Conservation (phyloP, 2,329 filamentous ascomycete genomes). For the Elsinoe necatrix region DNA sequence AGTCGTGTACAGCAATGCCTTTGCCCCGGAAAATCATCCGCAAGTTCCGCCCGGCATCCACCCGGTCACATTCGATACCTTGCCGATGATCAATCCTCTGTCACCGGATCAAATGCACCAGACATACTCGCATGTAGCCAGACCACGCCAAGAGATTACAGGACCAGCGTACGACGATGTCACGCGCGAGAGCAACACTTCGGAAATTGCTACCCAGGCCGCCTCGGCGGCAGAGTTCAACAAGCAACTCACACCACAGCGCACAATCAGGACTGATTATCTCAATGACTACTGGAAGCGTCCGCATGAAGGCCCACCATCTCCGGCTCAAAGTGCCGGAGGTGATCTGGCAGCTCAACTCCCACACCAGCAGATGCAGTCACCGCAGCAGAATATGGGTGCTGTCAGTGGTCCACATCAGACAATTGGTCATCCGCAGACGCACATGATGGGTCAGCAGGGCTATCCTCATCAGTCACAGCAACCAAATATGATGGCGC, state of each 20-base stretch:
- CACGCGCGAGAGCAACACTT: conserved; percentile 63
- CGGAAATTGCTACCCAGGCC: conserved; percentile 77
- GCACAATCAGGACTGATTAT: conserved; percentile 69
- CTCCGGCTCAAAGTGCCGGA: conserved; percentile 34
- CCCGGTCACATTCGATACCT: conserved; percentile 60
- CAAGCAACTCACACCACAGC: conserved; percentile 70
- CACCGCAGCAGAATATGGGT: conserved; percentile 30
- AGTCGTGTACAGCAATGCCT: conserved; percentile 69
- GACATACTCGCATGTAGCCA: conserved; percentile 75
- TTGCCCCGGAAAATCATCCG: conserved; percentile 29
- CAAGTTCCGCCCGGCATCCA: conserved; percentile 54
- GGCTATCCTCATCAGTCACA: conserved; percentile 11
- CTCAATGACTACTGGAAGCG: conserved; percentile 74
- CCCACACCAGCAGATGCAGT: conserved; percentile 39
- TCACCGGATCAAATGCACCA: conserved; percentile 69
- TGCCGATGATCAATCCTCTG: conserved; percentile 77
- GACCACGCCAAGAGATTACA: conserved; percentile 80
- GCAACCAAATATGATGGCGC: conserved; percentile 26
- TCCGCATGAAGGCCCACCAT: conserved; percentile 65
- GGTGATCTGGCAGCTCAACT: conserved; percentile 30
- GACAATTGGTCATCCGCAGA: conserved; percentile 4
- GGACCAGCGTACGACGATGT: conserved; percentile 84
- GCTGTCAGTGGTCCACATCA: conserved; percentile 5
- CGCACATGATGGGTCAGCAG: conserved; percentile 11
- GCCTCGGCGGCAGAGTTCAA: conserved; percentile 87